phyloP scores from a whole-genome alignment of 2,329 filamentous ascomycete species.

The Trichophyton verrucosum region DNA sequence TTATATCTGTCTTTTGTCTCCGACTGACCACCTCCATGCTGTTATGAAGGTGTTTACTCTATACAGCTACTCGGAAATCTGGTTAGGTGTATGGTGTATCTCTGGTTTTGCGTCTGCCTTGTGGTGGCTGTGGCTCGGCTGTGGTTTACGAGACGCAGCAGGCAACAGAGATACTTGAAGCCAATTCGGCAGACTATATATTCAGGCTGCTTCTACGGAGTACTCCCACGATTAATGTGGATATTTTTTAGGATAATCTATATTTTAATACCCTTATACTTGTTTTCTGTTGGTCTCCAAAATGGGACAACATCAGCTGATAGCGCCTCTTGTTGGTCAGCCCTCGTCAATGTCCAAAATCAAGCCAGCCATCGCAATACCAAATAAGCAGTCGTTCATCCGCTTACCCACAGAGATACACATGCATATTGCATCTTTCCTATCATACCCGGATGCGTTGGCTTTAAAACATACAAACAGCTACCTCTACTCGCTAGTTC shows the following conservation, averaged over 20 bases:
- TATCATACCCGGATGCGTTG: constrained; percentile 59
- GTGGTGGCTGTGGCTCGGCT: not conserved
- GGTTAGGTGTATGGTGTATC: no score
- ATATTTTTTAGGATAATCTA: not conserved
- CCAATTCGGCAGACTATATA: not conserved
- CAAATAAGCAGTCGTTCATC: constrained; percentile 25
- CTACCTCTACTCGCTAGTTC: constrained; percentile 52
- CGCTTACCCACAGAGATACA: constrained; percentile 56
- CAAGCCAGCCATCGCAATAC: not conserved
- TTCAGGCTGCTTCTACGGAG: not conserved
- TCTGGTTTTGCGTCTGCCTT: not conserved
- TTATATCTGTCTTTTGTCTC: not conserved
- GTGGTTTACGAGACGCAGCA: not conserved
- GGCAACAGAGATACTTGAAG: constrained; percentile 2
- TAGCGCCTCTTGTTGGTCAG: not conserved
- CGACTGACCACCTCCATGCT: not conserved
- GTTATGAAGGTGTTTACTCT: not conserved
- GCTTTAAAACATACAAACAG: constrained; percentile 55
- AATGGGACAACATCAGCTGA: not conserved
- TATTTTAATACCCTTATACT: no score
- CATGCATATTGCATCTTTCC: constrained; percentile 45
- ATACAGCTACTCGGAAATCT: no score
- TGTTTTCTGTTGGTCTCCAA: not conserved
- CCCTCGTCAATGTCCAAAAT: not conserved
- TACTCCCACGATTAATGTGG: not conserved